Evolutionary conservation across 805 yeast species (phyloP).

Genomic region (Candida boidinii): DNA sequence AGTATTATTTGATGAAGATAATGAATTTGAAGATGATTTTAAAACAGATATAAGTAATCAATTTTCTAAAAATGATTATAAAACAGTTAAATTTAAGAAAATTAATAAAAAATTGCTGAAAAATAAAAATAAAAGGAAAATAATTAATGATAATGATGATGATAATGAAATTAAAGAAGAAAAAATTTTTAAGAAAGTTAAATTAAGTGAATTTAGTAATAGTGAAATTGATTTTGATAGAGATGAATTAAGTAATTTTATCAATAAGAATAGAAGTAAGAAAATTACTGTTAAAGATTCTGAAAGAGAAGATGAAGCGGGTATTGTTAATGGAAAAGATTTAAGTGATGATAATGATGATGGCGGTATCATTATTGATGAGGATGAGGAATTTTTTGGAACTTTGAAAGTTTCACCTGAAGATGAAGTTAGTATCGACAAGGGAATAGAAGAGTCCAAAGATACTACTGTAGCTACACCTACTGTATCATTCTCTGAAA

Average conservation of each 20-base stretch:
- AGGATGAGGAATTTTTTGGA: constrained; percentile 27
- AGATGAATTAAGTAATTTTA: too few species aligned
- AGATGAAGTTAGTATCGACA: constrained; percentile 12
- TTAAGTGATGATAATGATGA: constrained; percentile 3
- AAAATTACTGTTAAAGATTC: too few species aligned
- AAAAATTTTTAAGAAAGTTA: background rate
- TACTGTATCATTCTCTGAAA: too few species aligned
- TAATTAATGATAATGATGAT: constrained; percentile 1
- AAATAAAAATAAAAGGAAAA: background rate
- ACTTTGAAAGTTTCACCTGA: constrained; percentile 14
- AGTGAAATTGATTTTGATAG: too few species aligned
- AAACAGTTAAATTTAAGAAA: background rate
- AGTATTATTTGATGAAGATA: background rate
- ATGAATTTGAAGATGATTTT: background rate
- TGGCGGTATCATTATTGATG: constrained; percentile 22
- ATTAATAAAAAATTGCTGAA: background rate
- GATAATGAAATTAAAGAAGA: background rate
- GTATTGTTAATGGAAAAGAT: too few species aligned
- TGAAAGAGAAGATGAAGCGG: too few species aligned
- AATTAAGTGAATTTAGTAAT: too few species aligned
- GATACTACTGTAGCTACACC: too few species aligned
- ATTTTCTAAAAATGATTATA: background rate
- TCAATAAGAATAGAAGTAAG: too few species aligned
- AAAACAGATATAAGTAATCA: background rate
- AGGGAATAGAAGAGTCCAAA: constrained; percentile 22